Evolutionary conservation across 257 asterid genomes (phyloP).

Genomic region (Solanum dulcamara): DNA sequence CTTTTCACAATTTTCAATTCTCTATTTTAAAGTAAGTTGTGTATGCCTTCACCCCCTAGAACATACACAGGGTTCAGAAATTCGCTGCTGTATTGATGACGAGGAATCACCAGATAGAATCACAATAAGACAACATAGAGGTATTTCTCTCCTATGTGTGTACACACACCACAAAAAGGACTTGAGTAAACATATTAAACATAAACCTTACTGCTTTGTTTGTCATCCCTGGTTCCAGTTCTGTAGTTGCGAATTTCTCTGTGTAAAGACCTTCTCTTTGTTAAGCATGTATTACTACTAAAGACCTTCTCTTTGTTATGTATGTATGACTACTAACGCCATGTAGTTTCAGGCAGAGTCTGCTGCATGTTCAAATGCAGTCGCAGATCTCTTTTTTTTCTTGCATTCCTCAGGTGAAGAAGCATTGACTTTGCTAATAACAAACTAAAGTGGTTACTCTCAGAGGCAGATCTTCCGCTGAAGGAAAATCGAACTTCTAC

Average conservation of each 20-base stretch:
- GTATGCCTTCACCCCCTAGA: conserved; percentile 34
- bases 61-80: conserved; percentile 52
- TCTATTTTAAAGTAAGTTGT: neutral
- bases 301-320: neutral
- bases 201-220: neutral
- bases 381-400: neutral
- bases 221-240: neutral
- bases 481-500: neutral
- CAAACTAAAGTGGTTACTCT: neutral
- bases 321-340: neutral
- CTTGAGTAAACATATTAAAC: neutral
- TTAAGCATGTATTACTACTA: neutral
- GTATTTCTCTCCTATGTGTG: neutral
- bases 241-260: neutral
- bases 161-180: neutral
- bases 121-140: neutral
- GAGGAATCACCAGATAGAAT: neutral
- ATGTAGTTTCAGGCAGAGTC: neutral
- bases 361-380: neutral
- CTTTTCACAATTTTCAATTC: neutral
- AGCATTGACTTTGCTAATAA: neutral
- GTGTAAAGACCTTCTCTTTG: neutral
- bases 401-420: neutral
- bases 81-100: conserved; percentile 31
- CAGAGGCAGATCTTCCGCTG: neutral